phyloP scores from a whole-genome alignment of 2,329 filamentous ascomycete genomes.

The Ambrosiella beaveri region DNA sequence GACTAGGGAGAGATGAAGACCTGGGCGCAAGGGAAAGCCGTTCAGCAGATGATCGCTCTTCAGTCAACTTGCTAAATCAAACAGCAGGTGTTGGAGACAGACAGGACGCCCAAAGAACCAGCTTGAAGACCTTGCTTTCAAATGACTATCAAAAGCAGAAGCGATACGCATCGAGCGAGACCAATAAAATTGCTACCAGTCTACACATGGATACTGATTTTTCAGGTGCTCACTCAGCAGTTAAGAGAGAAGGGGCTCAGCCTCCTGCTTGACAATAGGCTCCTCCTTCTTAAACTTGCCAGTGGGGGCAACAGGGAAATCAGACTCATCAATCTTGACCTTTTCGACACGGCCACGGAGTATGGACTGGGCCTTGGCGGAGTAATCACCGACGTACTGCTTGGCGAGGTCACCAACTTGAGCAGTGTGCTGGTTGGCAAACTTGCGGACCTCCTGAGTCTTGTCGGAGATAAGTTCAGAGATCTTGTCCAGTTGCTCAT shows the following conservation, averaged over 20 bases:
- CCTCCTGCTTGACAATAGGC: neutral
- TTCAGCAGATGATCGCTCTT: no score
- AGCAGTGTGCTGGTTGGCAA: slow-evolving; percentile 46
- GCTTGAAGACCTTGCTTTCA: no score
- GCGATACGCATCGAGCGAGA: no score
- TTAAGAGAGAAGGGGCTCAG: slow-evolving; percentile 10
- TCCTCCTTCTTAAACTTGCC: slow-evolving; percentile 18
- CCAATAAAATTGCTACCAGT: no score
- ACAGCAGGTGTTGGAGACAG: no score
- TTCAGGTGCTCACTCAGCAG: no score
- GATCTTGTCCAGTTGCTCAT: slow-evolving; percentile 40
- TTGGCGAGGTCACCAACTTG: slow-evolving; percentile 47
- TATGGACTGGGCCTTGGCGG: slow-evolving; percentile 48
- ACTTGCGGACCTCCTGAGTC: slow-evolving; percentile 42
- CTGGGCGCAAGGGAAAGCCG: no score
- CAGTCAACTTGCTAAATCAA: no score
- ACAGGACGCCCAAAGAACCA: no score
- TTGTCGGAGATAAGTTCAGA: slow-evolving; percentile 42
- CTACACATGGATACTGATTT: no score
- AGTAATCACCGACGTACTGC: slow-evolving; percentile 51
- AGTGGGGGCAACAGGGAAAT: slow-evolving; percentile 23
- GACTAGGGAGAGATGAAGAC: no score
- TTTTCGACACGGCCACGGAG: slow-evolving; percentile 33
- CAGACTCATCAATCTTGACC: slow-evolving; percentile 21
- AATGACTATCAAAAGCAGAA: no score